A percentile compares a stretch with the other conserved stretches of the same genome.
Conservation (phyloP, 2,329 filamentous ascomycete genomes). For the Orbilia brochopaga region DNA sequence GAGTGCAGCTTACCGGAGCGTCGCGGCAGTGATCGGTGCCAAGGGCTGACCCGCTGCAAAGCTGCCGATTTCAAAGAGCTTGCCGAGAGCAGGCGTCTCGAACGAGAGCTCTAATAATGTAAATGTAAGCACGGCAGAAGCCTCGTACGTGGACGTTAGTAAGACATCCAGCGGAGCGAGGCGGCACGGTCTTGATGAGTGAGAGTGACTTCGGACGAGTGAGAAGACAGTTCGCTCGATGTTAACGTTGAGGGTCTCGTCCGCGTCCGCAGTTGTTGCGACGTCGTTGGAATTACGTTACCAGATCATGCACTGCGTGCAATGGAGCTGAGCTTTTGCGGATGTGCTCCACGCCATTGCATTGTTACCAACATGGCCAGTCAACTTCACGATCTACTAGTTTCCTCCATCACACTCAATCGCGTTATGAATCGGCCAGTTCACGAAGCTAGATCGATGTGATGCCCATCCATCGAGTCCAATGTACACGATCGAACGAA, state of each 20-base stretch:
- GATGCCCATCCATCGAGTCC: no score
- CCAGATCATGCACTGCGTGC: not conserved
- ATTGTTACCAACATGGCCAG: not conserved
- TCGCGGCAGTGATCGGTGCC: constrained; percentile 48
- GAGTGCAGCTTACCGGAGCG: constrained; percentile 24
- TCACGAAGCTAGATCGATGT: no score
- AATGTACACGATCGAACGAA: no score
- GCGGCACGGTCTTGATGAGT: no score
- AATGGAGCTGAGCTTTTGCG: not conserved
- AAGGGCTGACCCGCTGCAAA: constrained; percentile 33
- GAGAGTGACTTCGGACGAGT: no score
- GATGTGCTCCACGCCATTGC: not conserved
- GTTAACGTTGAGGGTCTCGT: no score
- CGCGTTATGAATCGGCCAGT: no score
- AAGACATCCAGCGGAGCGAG: no score
- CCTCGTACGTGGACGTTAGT: not conserved
- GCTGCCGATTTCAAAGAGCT: not conserved
- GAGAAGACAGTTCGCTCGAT: no score
- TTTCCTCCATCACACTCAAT: not conserved
- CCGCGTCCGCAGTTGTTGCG: not conserved
- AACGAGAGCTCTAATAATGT: not conserved
- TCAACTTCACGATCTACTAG: not conserved
- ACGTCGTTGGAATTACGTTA: not conserved
- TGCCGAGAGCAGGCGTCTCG: no score
- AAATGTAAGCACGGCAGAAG: not conserved